Evolutionary conservation across 2,329 filamentous ascomycete genomes (phyloP), one percentile per base, ranked within the genome.

Genomic region (Pseudogymnoascus sp.): DNA sequence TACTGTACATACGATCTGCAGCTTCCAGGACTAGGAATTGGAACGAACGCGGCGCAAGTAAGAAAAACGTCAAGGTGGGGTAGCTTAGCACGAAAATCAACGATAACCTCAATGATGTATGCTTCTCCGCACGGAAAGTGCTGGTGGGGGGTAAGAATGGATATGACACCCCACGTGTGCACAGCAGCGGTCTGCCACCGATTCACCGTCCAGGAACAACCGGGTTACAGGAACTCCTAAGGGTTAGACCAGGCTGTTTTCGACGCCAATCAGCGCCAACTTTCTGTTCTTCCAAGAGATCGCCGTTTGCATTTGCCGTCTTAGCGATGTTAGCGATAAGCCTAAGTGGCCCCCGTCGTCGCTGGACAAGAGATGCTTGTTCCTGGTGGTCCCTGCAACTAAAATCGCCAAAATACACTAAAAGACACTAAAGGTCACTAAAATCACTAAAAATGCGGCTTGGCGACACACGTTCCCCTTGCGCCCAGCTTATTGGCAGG

Each of bases 321-420:
- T 55, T 55, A 28, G 25, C 28, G n/a, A 33, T 55, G 9, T 55
- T 55, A 55, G 25, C 5, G 28, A 33, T 28, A 55, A 55, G 49
- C 25, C n/a, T 18, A 33, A 33, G 49, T 55, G 25, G 43, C n/a
- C 28, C n/a, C 49, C 28, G 9, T 55, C 28, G 25, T 33, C n/a
- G n/a, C 14, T 8, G 23, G 28, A 23, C 21, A 23, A 23, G 16
- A 55, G 49, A 55, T 33, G 49, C 49, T 55, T 55, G 49, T 55
- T 55, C 49, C 25, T 55, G 28, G n/a, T 55, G 49, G 49, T 33
- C 49, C 49, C 49, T 55, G 49, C 49, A 52, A 55, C 49, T 55
- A 55, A n/a, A n/a, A 28, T 9, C 23, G 3, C 3, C 23, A 4
- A 28, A 49, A 41, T 18, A 18, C 45, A 23, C 43, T 14, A 2